Percentiles rank a stretch among this genome's conserved stretches.
Evolutionary conservation across 2,329 filamentous ascomycete species (phyloP).

Genomic region (Ophiocordyceps camponoti-floridani): DNA sequence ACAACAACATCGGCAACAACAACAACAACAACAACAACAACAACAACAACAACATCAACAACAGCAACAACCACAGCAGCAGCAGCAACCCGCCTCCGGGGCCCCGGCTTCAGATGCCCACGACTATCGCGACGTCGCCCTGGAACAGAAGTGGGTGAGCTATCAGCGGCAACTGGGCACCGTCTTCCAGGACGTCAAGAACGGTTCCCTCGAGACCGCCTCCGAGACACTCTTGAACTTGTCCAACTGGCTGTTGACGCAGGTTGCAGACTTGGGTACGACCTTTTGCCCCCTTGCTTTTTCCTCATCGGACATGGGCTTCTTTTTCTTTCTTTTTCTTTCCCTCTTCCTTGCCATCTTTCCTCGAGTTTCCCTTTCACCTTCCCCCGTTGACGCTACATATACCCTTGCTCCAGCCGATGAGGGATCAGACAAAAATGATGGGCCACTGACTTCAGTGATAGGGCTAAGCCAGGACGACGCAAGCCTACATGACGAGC

Average conservation of each 20-base stretch:
- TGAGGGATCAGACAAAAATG: background rate
- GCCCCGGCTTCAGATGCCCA: conserved; percentile 31
- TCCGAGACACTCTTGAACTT: conserved; percentile 33
- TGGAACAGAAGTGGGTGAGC: conserved; percentile 51
- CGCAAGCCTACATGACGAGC: conserved; percentile 52
- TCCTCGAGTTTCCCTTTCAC: background rate
- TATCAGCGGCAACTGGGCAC: conserved; percentile 43
- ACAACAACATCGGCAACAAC: too few relatives aligned
- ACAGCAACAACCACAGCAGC: conserved; percentile 20
- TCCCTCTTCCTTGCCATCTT: background rate
- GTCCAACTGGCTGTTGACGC: conserved; percentile 36
- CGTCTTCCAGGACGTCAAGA: conserved; percentile 55
- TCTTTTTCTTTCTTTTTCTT: background rate
- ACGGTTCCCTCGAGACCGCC: conserved; percentile 28
- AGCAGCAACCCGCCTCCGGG: conserved; percentile 5
- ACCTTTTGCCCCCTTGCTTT: conserved; percentile 4
- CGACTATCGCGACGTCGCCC: conserved; percentile 35
- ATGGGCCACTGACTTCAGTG: conserved; percentile 5
- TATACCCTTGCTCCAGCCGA: background rate
- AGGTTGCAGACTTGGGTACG: conserved; percentile 37
- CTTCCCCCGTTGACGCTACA: too few relatives aligned
- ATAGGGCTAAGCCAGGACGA: conserved; percentile 75
- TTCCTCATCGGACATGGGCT: background rate
- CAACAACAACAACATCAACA: conserved; percentile 32
- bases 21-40: conserved; percentile 38